Evolutionary conservation across 176 grass and related monocot genomes (phyloP), one percentile per base, ranked within the genome.

Genomic region (Eremochloa ophiuroides): DNA sequence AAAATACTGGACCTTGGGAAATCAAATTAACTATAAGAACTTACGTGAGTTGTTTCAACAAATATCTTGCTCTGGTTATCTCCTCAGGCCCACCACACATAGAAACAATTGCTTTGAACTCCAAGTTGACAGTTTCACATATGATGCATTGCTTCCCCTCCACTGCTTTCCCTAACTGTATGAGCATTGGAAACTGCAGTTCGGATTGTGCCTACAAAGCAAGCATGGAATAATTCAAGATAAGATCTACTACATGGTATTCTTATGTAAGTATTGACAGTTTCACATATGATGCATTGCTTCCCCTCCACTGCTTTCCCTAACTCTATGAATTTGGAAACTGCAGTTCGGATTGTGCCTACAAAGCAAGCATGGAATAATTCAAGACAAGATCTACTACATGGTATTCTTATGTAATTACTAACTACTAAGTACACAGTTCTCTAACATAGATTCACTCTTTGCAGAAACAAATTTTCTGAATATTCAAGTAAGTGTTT

Each of bases 61-160:
- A 80, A 38, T 80, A 62, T 81, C 6, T 85, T 80, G 93, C 86
- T 87, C 93, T 91, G 13, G 37, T 62, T 77, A 86, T 93, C 86
- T 98, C 96, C 48, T 82, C 81, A 30, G 81, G 82, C 25, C 93
- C 96, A 44, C 88, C 90, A 58, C 91, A 95, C 84, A 91, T 91
- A 6, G 79, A 87, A 88, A 93, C 90, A 76, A 98, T 87, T 86
- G 95, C 88, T 66, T 82, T 83, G 74, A 95, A 93, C 68, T 95
- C 96, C 1, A 55, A 87, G 16, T 48, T 68, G 69, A 90, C 86
- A 28, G 85, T 91, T 82, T 84, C 67, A 79, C 90, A 98, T 65
- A 93, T 51, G 68, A 93, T 86, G 76, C 93, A 91, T 66, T 90
- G 91, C 59, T 95, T 98, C 63, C 78, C 86, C 27, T 89, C 44